Evolutionary conservation across 805 yeast species (phyloP).

Genomic region (Kodamaea sagamina): DNA sequence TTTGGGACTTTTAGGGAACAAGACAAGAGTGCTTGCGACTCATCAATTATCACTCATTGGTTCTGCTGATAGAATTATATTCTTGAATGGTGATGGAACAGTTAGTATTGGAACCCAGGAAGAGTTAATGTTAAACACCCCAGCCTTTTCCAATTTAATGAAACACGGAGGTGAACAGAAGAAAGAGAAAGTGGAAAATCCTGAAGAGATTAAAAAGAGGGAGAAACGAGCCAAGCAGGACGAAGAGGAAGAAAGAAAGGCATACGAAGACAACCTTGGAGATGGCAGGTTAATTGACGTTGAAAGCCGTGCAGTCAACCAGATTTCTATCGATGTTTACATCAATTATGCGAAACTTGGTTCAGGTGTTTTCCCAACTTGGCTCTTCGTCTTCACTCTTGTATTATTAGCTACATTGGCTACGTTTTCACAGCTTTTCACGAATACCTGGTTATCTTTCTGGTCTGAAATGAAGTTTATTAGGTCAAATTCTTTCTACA

Average conservation of each 20-base stretch:
- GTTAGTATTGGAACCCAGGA: constrained; percentile 61
- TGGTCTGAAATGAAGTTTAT: constrained; percentile 67
- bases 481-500: constrained; percentile 57
- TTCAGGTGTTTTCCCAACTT: constrained; percentile 9
- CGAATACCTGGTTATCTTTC: constrained; percentile 80
- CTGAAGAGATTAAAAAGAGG: constrained; percentile 16
- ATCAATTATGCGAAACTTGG: constrained; percentile 30
- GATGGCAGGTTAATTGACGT: constrained; percentile 12
- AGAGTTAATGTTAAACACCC: constrained; percentile 46
- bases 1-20: constrained; percentile 54
- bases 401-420: constrained; percentile 36
- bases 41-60: constrained; percentile 76
- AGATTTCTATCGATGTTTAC: constrained; percentile 35
- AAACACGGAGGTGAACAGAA: constrained; percentile 26
- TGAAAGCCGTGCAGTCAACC: constrained; percentile 26
- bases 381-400: constrained; percentile 26
- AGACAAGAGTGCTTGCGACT: constrained; percentile 78
- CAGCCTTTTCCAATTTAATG: constrained; percentile 41
- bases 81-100: constrained; percentile 64
- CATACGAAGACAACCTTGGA: background rate
- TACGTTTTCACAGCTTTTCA: constrained; percentile 56
- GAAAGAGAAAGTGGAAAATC: background rate
- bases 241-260: constrained; percentile 6
- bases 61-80: constrained; percentile 68
- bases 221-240: background rate